Base-by-base conservation (phyloP, 2,329 filamentous ascomycete species). In the Cercospora sesami region DNA sequence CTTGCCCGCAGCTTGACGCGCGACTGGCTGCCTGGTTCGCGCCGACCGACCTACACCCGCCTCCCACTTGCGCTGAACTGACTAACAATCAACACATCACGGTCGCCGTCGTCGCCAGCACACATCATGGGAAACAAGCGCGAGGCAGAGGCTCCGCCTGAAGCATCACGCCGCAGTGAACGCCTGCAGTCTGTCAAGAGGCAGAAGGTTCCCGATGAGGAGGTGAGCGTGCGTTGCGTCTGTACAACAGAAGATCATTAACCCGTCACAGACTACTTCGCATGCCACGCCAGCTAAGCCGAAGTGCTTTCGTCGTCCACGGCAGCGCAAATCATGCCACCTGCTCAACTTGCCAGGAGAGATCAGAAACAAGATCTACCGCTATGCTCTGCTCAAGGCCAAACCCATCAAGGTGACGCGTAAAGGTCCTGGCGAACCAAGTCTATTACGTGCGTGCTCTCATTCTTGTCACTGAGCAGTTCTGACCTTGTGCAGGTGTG, bases 321-420 rank as follows among this genome's bases (percentile, higher is more conserved):
- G 55, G 42, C 67, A 69, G 42, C 64, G 67, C 26, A 67, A 63
- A 16, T 60, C 18, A 12, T 69, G 67, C 53, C 30, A 21, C 16
- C n/a, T 69, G 23, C 48, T 69, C 26, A 55, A 65, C 14, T 51
- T 69, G 14, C 67, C 67, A 16, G 67, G 64, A 28, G 67, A 69
- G 31, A 51, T 69, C 7, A 59, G 67, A 23, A 69, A 69, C 64
- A 42, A 4, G 5, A 69, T 69, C 64, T 69, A 69, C 42, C 59
- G 53, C 51, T 64, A 60, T 60, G 48, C 55, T 14, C 30, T 69
- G 5, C 0, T 60, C 18, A 28, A 63, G 28, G 10, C 48, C 12
- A 53, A 51, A 14, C 21, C 39, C 36, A 36, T 69, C 28, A n/a
- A 64, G 5, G 39, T 69, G 26, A 60, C 33, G 14, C 2, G 53